A percentile compares a stretch with the other conserved stretches of the same genome.
Evolutionary conservation across 768 basidiomycete species (phyloP).

Genomic region (Tricholoma saponaceum): DNA sequence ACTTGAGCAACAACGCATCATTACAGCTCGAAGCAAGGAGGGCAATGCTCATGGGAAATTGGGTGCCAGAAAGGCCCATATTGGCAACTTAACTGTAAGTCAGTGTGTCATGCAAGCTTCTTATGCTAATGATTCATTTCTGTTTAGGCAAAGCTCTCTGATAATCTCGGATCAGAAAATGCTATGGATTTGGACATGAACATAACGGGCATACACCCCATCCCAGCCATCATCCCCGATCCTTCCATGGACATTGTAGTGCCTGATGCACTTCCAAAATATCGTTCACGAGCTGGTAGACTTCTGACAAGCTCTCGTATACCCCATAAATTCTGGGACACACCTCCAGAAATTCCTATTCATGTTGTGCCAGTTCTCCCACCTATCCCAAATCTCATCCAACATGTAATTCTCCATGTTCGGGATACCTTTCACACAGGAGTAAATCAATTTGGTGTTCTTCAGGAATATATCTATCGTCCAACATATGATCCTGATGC

Average conservation of each 20-base stretch:
- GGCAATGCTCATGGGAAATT: not conserved
- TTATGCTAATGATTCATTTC: too few relatives aligned
- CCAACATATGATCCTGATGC: not conserved
- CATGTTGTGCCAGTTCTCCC: not conserved
- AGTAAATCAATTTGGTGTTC: slow-evolving; percentile 1
- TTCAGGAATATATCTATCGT: not conserved
- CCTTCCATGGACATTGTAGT: not conserved
- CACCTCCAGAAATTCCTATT: not conserved
- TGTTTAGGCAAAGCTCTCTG: too few relatives aligned
- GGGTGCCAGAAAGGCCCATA: not conserved
- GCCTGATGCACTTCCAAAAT: not conserved
- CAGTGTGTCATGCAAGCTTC: too few relatives aligned
- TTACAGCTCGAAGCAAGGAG: not conserved
- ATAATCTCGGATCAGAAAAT: too few relatives aligned
- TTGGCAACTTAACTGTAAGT: not conserved
- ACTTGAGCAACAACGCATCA: not conserved
- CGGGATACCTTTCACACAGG: slow-evolving; percentile 9
- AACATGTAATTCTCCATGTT: slow-evolving; percentile 14
- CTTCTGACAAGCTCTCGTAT: not conserved
- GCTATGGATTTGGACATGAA: too few relatives aligned
- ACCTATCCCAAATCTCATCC: not conserved
- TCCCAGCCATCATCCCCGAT: not conserved
- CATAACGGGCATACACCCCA: not conserved
- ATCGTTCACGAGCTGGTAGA: not conserved
- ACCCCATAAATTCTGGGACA: not conserved